Base-by-base conservation (phyloP, 2,329 filamentous ascomycete species). In the Myriangium duriaei region DNA sequence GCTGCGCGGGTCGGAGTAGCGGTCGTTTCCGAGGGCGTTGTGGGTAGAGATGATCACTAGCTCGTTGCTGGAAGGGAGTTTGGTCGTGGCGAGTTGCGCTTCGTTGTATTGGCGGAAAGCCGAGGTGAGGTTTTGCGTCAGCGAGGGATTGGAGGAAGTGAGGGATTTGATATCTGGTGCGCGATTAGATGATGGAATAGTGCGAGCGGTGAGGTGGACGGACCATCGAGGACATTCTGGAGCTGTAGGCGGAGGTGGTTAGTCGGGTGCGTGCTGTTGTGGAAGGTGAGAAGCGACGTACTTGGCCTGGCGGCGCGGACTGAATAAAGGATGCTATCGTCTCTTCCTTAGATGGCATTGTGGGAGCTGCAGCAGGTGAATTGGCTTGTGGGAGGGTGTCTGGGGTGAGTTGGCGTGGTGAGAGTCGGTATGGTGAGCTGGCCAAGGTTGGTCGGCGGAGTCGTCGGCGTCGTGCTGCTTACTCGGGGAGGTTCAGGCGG, bases 21-120 rank as follows among this genome's bases (percentile, higher is more conserved):
- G 72, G 34, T 78, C 81, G 49, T 75, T 74, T 17, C 80, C 84
- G 28, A 95, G 67, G 34, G 77, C 76, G 63, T 88, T 96, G 66
- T 92, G 79, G 40, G 76, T 70, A 68, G 85, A 95, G 56, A 98
- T 72, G 48, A 96, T 72, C 45, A 92, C 85, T 63, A 80, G 64
- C 58, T 85, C 77, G 59, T 76, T 88, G 56, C 81, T 76, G 18
- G 86, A 86, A 0, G 88, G 88, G 40, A 98, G 74, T 69, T 92
- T 94, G 45, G 84, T 79, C 11, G 86, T 86, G 34, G 77, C 65
- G 59, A 95, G 81, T 62, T 98, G 91, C 61, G 87, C 81, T 63
- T 98, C 88, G 53, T 96, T 95, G 72, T 98, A 96, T 62, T 81
- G 85, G 62, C 87, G 71, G 58, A 94, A 92, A 0, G 91, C 86